A percentile compares a stretch with the other conserved stretches of the same genome.
phyloP scores from a whole-genome alignment of 208 protist species.

The Vickermania spadyakhi region DNA sequence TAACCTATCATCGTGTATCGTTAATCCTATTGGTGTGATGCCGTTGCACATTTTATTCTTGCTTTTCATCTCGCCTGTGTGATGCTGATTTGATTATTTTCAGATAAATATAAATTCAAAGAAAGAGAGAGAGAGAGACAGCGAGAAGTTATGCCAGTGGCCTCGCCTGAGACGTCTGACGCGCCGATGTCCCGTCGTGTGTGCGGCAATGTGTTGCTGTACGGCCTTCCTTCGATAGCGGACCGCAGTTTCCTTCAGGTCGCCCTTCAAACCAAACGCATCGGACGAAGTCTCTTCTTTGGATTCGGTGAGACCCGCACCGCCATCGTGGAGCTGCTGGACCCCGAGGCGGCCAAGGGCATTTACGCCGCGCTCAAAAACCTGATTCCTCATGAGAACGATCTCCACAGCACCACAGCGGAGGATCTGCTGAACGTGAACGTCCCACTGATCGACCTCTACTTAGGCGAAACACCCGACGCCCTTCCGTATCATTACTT shows the following conservation, averaged over 20 bases:
- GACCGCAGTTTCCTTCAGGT: slow-evolving; percentile 62
- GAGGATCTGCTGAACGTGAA: background rate
- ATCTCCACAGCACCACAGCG: background rate
- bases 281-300: slow-evolving; percentile 44
- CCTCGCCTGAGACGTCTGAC: no score
- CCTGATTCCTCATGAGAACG: background rate
- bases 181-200: slow-evolving; percentile 10
- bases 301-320: slow-evolving; percentile 48
- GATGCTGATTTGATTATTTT: no score
- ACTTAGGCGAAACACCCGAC: background rate
- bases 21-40: no score
- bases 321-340: slow-evolving; percentile 49
- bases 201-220: slow-evolving; percentile 40
- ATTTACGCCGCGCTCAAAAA: slow-evolving; percentile 15
- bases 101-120: no score
- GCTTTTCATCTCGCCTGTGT: no score
- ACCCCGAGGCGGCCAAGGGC: slow-evolving; percentile 10
- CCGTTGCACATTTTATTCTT: no score
- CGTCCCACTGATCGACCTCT: background rate
- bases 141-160: no score
- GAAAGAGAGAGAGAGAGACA: no score
- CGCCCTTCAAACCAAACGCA: slow-evolving; percentile 35
- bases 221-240: slow-evolving; percentile 50
- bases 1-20: no score
- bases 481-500: background rate